Evolutionary conservation across 2,329 filamentous ascomycete species (phyloP), one percentile per base, ranked within the genome.

Genomic region (Aspergillus sp.): DNA sequence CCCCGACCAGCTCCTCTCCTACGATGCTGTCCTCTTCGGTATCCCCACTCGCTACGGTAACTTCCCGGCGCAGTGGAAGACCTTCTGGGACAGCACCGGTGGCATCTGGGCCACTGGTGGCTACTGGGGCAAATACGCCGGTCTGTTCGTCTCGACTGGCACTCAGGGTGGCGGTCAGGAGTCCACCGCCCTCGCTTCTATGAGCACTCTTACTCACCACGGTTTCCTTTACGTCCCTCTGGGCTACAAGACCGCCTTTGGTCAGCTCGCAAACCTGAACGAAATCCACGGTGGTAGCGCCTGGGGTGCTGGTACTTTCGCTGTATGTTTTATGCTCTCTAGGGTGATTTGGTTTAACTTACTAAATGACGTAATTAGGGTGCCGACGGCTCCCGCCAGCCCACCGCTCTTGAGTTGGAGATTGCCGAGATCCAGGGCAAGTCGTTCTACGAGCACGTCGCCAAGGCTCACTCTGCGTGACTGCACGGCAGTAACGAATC

Each of bases 21-120:
- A 94, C 74, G 90, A 97, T 63, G 93, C 76, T 57, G 83, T 96
- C 75, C 83, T 98, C 54, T 79, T 97, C 61, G 93, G 93, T 57
- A 93, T 97, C 68, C 93, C 93, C 50, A 98, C 93, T 44, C 82
- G 93, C 57, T 98, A 88, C 74, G 93, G 93, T 61, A 97, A 94
- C 81, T 95, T 95, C 79, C 90, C 91, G 42, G 87, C 85, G 12
- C 93, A 98, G 74, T 96, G 86, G 86, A 96, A 93, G 78, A 71
- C 68, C 46, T 75, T 74, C 66, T 94, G 89, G 86, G 93, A 98
- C 76, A 79, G 80, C 72, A 90, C 88, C 27, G 91, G 91, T 63
- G 76, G 79, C 58, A 86, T 93, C 70, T 97, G 93, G 93, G 72
- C 77, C 51, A 68, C 72, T 9, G 91, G 91, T 52, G 81, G 75